Base-by-base conservation (phyloP, 2,329 filamentous ascomycete species). In the Xylariaceae sp. region DNA sequence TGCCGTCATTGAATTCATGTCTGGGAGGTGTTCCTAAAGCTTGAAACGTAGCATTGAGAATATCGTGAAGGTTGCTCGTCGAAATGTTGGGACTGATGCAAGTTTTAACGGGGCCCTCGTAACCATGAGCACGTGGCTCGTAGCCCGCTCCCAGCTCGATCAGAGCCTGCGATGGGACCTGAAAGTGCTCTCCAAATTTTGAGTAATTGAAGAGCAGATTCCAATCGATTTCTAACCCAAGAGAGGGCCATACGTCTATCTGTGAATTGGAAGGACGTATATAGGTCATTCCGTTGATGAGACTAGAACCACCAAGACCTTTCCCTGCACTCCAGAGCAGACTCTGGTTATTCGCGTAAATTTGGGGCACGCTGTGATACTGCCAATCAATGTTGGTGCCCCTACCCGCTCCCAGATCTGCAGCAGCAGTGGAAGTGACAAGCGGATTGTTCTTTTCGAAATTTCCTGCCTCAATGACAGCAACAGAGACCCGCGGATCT, bases 241-340 rank as follows among this genome's bases (percentile, higher is more conserved):
- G 35, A 23, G 42, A 44, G 35, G 36, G 42, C 42, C 42, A 44
- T 34, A 11, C 11, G 35, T 44, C 34, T 16, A 44, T 44, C 42
- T 44, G 42, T 34, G 42, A 44, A 21, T 36, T 44, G 29, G 42
- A 39, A 39, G 42, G 42, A 29, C 42, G 42, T 29, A 40, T 33
- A 36, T 44, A 44, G 37, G 42, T 44, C 42, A 44, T 44, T 33
- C 42, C 42, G 29, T 44, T 44, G 36, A 44, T 44, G 42, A 44
- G 42, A 44, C 42, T 44, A 29, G 42, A 44, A 25, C 40, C 42
- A 44, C 42, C 42, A 25, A 44, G 42, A n/a, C 42, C 42, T 44
- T 44, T 44, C 37, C 42, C 42, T 39, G 42, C 42, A 40, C 42
- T 44, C 42, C 42, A 44, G 23, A 39, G 42, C 36, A 44, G 19